A percentile compares a stretch with the other conserved stretches of the same genome.
phyloP scores from a whole-genome alignment of 2,329 filamentous ascomycete genomes.

The Colletotrichum sp. region DNA sequence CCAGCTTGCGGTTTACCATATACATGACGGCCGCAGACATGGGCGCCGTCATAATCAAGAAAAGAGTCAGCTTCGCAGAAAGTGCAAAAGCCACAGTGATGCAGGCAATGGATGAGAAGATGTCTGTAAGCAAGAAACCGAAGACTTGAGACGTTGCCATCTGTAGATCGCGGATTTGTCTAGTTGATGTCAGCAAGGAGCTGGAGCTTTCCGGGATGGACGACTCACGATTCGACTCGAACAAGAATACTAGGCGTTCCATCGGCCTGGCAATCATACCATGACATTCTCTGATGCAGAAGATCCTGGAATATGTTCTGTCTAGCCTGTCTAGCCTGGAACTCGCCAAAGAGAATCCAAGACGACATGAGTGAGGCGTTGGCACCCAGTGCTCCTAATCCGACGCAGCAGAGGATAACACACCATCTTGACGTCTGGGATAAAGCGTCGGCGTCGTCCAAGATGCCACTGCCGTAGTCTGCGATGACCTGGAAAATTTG shows the following conservation, averaged over 20 bases:
- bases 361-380: constrained; percentile 70
- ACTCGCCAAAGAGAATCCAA: constrained; percentile 82
- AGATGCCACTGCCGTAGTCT: constrained; percentile 62
- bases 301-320: constrained; percentile 65
- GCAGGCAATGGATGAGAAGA: constrained; percentile 68
- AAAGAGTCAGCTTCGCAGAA: constrained; percentile 84
- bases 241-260: constrained; percentile 76
- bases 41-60: constrained; percentile 77
- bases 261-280: constrained; percentile 78
- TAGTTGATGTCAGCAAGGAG: constrained; percentile 42
- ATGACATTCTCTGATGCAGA: constrained; percentile 63
- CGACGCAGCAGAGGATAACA: constrained; percentile 67
- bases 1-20: constrained; percentile 65
- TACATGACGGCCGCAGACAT: constrained; percentile 66
- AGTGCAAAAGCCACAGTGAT: constrained; percentile 76
- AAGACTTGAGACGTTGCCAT: constrained; percentile 80
- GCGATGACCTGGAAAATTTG: constrained; percentile 76
- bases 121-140: constrained; percentile 70
- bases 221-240: constrained; percentile 72
- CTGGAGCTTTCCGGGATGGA: not conserved
- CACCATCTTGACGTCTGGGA: constrained; percentile 60
- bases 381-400: constrained; percentile 68
- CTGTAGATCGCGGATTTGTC: constrained; percentile 84
- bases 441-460: constrained; percentile 56
- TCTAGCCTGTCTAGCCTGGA: constrained; percentile 74